Percentiles rank a stretch among this genome's conserved stretches.
phyloP scores from a whole-genome alignment of 805 yeast species.

The Ogataea kodamae region DNA sequence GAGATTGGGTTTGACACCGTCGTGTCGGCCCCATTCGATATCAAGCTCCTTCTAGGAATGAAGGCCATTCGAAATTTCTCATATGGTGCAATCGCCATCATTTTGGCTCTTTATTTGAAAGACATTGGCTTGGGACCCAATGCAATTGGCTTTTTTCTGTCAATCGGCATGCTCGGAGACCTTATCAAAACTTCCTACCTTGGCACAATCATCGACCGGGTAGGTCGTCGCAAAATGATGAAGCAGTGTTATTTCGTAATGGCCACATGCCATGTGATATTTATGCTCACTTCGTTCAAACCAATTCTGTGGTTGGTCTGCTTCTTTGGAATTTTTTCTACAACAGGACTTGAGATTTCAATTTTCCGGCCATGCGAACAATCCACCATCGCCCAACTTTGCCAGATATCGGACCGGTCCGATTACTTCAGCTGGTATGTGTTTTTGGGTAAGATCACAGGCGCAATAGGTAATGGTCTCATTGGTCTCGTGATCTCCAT shows the following conservation, averaged over 20 bases:
- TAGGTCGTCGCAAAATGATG: constrained; percentile 44
- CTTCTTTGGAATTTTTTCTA: constrained; percentile 50
- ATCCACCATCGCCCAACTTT: constrained; percentile 46
- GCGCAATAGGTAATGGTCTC: constrained; percentile 43
- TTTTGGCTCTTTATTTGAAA: constrained; percentile 43
- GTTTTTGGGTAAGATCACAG: constrained; percentile 45
- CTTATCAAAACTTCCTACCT: constrained; percentile 44
- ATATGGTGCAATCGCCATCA: constrained; percentile 38
- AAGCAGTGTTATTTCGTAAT: constrained; percentile 39
- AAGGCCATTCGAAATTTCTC: constrained; percentile 37
- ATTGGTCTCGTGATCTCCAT: constrained; percentile 36
- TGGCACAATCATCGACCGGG: constrained; percentile 42
- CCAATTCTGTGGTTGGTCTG: constrained; percentile 37
- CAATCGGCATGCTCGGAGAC: constrained; percentile 50
- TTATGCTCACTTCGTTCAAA: constrained; percentile 34
- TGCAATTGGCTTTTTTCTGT: constrained; percentile 47
- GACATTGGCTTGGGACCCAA: constrained; percentile 40
- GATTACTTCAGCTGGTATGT: constrained; percentile 60
- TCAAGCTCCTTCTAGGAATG: constrained; percentile 31
- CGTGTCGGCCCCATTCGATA: constrained; percentile 31
- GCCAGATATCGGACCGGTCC: constrained; percentile 39
- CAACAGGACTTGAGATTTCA: constrained; percentile 58
- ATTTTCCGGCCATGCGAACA: constrained; percentile 59
- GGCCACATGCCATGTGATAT: constrained; percentile 41
- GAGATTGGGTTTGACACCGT: constrained; percentile 38